Evolutionary conservation across 2,329 filamentous ascomycete genomes (phyloP).

Genomic region (Cordyceps sp.): DNA sequence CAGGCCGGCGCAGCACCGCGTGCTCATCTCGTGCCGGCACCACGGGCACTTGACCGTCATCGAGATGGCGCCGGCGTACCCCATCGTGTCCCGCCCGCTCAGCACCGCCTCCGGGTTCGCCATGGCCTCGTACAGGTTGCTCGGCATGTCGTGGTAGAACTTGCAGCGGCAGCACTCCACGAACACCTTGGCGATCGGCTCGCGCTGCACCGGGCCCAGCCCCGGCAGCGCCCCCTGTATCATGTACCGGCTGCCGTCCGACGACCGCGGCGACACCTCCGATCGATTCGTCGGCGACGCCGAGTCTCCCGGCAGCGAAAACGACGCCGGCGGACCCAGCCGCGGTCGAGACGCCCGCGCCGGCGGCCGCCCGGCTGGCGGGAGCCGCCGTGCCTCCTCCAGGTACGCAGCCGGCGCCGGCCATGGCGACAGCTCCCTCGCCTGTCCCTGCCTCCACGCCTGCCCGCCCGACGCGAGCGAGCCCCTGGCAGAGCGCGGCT

Average conservation of each 20-base stretch:
- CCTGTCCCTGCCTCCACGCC: background rate
- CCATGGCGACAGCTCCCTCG: background rate
- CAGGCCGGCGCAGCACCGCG: constrained; percentile 51
- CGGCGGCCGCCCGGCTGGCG: constrained; percentile 4
- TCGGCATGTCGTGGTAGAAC: constrained; percentile 50
- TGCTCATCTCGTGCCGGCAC: constrained; percentile 57
- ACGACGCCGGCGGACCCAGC: constrained; percentile 7
- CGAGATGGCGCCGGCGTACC: constrained; percentile 38
- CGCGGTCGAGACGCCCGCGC: constrained; percentile 4
- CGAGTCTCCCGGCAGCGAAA: constrained; percentile 2
- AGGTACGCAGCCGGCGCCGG: constrained; percentile 8
- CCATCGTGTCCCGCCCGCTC: constrained; percentile 26
- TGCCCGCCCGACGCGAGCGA: background rate
- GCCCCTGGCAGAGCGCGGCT: background rate
- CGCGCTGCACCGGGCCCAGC: constrained; percentile 7
- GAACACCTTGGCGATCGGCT: constrained; percentile 43
- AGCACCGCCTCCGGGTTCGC: constrained; percentile 38
- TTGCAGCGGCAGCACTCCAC: constrained; percentile 49
- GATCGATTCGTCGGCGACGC: background rate
- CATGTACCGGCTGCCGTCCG: constrained; percentile 1
- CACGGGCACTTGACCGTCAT: constrained; percentile 53
- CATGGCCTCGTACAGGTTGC: constrained; percentile 48
- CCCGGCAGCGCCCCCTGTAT: too few species aligned
- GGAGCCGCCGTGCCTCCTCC: constrained; percentile 6
- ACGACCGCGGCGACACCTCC: background rate